Evolutionary conservation across 2,329 filamentous ascomycete species (phyloP).

Genomic region (Penicillium sp.): DNA sequence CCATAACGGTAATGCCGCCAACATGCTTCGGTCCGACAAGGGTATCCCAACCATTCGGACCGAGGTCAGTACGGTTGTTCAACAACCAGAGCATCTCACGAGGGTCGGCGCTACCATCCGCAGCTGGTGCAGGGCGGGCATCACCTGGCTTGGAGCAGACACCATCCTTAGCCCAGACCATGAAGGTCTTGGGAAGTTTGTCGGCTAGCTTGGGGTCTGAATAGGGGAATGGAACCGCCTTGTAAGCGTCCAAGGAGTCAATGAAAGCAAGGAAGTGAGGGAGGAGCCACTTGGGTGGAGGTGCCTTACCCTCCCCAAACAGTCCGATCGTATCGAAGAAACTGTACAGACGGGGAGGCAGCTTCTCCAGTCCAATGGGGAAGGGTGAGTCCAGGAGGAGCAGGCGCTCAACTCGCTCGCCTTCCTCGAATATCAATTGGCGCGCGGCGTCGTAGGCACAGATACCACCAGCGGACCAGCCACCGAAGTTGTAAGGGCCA

Average conservation of each 20-base stretch:
- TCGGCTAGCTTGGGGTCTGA: constrained; percentile 28
- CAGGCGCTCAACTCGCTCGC: constrained; percentile 58
- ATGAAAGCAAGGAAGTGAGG: constrained; percentile 54
- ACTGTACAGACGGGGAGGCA: constrained; percentile 55
- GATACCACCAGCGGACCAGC: constrained; percentile 76
- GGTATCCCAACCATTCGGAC: constrained; percentile 48
- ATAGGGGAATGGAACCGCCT: constrained; percentile 33
- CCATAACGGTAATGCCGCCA: constrained; percentile 32
- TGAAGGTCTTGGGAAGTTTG: constrained; percentile 42
- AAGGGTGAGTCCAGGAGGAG: constrained; percentile 66
- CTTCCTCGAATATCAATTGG: constrained; percentile 55
- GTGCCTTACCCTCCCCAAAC: constrained; percentile 46
- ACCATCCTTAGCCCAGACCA: constrained; percentile 51
- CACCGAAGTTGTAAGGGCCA: constrained; percentile 63
- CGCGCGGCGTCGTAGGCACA: constrained; percentile 66
- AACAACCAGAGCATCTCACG: constrained; percentile 51
- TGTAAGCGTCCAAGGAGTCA: constrained; percentile 48
- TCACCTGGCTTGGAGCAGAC: constrained; percentile 45
- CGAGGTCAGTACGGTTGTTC: constrained; percentile 49
- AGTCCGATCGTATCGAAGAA: constrained; percentile 50
- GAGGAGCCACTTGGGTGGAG: constrained; percentile 49
- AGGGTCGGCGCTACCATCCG: constrained; percentile 42
- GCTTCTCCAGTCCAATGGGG: constrained; percentile 65
- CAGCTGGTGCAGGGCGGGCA: constrained; percentile 40
- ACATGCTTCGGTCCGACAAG: constrained; percentile 42